These are phyloP conservation scores for Saksenaea oblongispora DNA, from an alignment of 371 early-diverging fungal genomes.

Conservation along the genomic window DNA sequence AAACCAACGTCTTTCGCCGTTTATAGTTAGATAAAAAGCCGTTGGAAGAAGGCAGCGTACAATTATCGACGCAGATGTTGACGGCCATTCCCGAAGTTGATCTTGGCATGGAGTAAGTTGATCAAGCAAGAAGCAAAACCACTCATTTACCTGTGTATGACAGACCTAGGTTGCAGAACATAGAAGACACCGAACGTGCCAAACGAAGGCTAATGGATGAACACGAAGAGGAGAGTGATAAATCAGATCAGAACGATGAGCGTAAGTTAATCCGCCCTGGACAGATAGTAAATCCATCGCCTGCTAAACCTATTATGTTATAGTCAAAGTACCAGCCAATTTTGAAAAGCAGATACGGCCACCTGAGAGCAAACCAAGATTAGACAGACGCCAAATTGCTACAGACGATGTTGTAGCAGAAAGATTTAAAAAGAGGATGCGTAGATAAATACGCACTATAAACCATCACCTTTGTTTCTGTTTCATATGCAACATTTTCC, in stretches of 20 bases:
- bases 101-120: conserved; percentile 79
- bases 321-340: conserved; percentile 31
- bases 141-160: background rate
- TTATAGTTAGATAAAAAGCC: conserved; percentile 47
- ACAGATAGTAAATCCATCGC: conserved; percentile 15
- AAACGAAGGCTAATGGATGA: conserved; percentile 62
- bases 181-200: conserved; percentile 84
- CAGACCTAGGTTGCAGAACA: conserved; percentile 76
- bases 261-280: conserved; percentile 21
- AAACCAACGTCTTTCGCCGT: background rate
- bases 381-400: conserved; percentile 61
- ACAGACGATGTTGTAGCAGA: conserved; percentile 82
- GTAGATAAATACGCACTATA: conserved; percentile 31
- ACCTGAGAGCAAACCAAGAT: conserved; percentile 29
- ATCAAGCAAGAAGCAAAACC: background rate
- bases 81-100: conserved; percentile 95
- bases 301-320: conserved; percentile 4
- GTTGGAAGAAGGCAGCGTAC: conserved; percentile 84
- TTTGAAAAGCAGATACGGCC: conserved; percentile 38
- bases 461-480: background rate
- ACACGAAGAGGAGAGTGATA: conserved; percentile 8
- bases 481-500: background rate
- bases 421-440: conserved; percentile 80
- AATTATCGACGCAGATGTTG: conserved; percentile 86
- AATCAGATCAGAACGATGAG: conserved; percentile 11